Percentiles rank a stretch among this genome's conserved stretches.
phyloP scores from a whole-genome alignment of 2,329 filamentous ascomycete genomes.

The Elsinoe ampelina region DNA sequence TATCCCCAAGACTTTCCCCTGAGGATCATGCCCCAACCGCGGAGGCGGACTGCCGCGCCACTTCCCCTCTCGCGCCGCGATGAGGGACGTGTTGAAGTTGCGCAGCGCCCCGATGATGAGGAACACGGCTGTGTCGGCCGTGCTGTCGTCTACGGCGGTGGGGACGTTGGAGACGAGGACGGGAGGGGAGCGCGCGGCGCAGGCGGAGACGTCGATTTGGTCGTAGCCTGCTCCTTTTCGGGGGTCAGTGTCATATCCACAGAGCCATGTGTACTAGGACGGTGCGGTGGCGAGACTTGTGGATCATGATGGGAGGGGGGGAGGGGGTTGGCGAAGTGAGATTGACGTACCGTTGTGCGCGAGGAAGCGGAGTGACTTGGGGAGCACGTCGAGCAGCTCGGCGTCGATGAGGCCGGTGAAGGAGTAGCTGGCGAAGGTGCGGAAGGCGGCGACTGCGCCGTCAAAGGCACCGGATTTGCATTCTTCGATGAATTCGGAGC shows the following conservation, averaged over 20 bases:
- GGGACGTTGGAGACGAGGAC: constrained; percentile 73
- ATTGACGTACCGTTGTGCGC: constrained; percentile 36
- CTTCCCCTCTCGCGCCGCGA: constrained; percentile 53
- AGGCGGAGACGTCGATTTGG: constrained; percentile 65
- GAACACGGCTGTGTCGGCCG: constrained; percentile 72
- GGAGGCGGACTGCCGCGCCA: constrained; percentile 53
- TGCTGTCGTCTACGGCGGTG: constrained; percentile 72
- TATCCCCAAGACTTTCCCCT: constrained; percentile 70
- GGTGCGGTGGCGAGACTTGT: not conserved
- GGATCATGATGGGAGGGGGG: not conserved
- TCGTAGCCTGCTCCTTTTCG: constrained; percentile 70
- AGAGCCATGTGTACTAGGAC: too few relatives aligned
- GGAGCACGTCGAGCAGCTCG: constrained; percentile 51
- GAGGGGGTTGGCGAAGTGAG: not conserved
- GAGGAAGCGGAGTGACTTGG: constrained; percentile 31
- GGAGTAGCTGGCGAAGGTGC: constrained; percentile 56
- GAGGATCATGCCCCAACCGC: constrained; percentile 63
- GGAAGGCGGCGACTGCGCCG: constrained; percentile 55
- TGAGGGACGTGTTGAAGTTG: constrained; percentile 60
- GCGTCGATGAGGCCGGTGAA: constrained; percentile 63
- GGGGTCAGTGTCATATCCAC: not conserved
- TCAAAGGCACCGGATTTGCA: constrained; percentile 57
- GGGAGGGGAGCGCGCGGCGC: constrained; percentile 48
- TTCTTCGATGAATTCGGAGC: constrained; percentile 60
- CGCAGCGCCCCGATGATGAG: constrained; percentile 71